Conservation (phyloP, 2,329 filamentous ascomycete species). For the Phialemoniopsis sp. region DNA sequence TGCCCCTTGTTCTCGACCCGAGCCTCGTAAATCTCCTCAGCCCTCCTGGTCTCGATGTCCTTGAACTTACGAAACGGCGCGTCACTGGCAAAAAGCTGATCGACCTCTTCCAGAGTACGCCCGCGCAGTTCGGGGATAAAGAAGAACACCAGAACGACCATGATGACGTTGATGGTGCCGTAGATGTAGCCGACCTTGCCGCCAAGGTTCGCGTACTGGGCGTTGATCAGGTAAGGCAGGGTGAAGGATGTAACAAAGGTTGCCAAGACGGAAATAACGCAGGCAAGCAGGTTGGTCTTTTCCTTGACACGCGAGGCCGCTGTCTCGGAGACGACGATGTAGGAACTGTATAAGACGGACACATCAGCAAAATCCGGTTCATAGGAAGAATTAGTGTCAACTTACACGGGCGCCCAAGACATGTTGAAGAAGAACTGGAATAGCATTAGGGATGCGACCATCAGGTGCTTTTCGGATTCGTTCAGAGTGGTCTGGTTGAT, state of each 20-base stretch:
- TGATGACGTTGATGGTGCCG: slow-evolving; percentile 27
- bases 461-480: slow-evolving; percentile 2
- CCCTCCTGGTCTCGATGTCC: too few relatives aligned
- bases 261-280: slow-evolving; percentile 20
- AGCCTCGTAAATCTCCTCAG: too few relatives aligned
- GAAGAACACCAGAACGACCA: slow-evolving; percentile 35
- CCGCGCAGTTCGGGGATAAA: slow-evolving; percentile 40
- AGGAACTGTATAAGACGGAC: slow-evolving; percentile 11
- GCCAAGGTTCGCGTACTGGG: slow-evolving; percentile 25
- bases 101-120: slow-evolving; percentile 37
- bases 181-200: slow-evolving; percentile 33
- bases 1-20: too few relatives aligned
- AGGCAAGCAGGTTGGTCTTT: slow-evolving; percentile 22
- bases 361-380: too few relatives aligned
- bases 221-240: slow-evolving; percentile 29
- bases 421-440: slow-evolving; percentile 17
- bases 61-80: slow-evolving; percentile 3
- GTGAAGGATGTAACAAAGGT: slow-evolving; percentile 28
- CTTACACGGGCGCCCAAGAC: slow-evolving; percentile 20
- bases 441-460: slow-evolving; percentile 15
- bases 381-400: too few relatives aligned
- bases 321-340: slow-evolving; percentile 18
- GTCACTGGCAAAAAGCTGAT: slow-evolving; percentile 27
- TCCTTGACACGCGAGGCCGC: slow-evolving; percentile 19
- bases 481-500: slow-evolving; percentile 4